A percentile compares a stretch with the other conserved stretches of the same genome.
Conservation (phyloP, 106 monocot species). For the Dendrobium chrysotoxum region DNA sequence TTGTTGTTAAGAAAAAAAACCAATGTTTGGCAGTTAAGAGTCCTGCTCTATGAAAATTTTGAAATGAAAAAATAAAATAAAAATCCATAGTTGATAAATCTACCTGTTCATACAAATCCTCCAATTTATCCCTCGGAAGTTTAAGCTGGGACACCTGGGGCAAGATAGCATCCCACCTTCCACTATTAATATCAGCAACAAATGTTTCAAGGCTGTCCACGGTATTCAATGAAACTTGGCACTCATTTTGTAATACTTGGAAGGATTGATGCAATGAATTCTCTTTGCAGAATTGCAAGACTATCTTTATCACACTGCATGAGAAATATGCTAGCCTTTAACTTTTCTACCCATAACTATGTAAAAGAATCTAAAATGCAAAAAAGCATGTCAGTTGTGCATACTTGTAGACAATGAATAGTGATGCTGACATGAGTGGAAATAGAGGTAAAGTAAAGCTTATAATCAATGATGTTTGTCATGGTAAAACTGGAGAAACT, state of each 20-base stretch:
- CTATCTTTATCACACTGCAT: slow-evolving; percentile 93
- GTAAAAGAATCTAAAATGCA: not conserved
- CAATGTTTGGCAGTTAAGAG: not conserved
- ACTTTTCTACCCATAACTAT: not conserved
- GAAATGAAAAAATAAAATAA: not conserved
- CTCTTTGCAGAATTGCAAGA: slow-evolving; percentile 96
- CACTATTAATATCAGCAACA: slow-evolving; percentile 70
- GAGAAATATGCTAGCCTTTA: not conserved
- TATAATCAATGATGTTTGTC: not conserved
- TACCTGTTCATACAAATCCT: slow-evolving; percentile 93
- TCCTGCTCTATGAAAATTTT: not conserved
- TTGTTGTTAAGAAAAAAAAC: not conserved
- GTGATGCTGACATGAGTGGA: too few species aligned
- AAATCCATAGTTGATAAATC: not conserved
- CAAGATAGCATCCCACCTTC: slow-evolving; percentile 85
- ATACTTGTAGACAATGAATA: too few species aligned
- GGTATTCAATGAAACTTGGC: slow-evolving; percentile 90
- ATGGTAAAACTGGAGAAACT: not conserved
- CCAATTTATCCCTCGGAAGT: slow-evolving; percentile 83
- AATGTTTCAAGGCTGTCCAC: slow-evolving; percentile 94
- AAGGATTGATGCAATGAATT: slow-evolving; percentile 89
- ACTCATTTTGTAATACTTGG: slow-evolving; percentile 81
- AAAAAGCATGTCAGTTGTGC: not conserved
- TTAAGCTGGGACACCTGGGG: slow-evolving; percentile 93
- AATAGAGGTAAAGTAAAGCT: too few species aligned